phyloP scores from a whole-genome alignment of 2,329 filamentous ascomycete species.

The Leptographium flavum region DNA sequence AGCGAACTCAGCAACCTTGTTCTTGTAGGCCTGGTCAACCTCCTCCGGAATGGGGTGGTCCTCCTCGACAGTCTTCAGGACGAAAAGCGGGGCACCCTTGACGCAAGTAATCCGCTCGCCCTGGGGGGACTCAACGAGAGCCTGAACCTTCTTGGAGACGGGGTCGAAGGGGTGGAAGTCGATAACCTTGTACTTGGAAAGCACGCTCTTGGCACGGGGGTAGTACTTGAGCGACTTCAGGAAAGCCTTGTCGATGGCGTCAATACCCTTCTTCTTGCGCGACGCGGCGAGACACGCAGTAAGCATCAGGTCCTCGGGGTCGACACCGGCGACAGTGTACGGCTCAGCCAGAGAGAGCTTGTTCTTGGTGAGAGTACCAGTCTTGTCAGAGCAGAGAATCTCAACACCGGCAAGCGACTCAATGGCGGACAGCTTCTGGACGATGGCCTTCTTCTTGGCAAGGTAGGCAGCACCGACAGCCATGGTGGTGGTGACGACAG shows the following conservation, averaged over 20 bases:
- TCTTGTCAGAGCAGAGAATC: slow-evolving; percentile 92
- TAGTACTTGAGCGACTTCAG: slow-evolving; percentile 74
- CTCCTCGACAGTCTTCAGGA: slow-evolving; percentile 76
- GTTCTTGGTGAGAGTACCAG: slow-evolving; percentile 86
- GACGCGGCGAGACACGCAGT: slow-evolving; percentile 82
- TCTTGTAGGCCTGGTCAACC: slow-evolving; percentile 74
- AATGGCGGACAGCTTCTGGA: slow-evolving; percentile 84
- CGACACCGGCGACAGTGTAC: slow-evolving; percentile 68
- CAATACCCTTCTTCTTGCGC: slow-evolving; percentile 91
- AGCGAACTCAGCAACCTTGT: slow-evolving; percentile 83
- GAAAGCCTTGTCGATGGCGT: slow-evolving; percentile 91
- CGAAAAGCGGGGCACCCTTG: slow-evolving; percentile 80
- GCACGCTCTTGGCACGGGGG: slow-evolving; percentile 64
- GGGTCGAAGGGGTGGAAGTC: slow-evolving; percentile 84
- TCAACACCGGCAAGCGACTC: slow-evolving; percentile 86
- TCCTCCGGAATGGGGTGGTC: slow-evolving; percentile 66
- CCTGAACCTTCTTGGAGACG: slow-evolving; percentile 84
- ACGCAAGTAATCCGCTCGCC: slow-evolving; percentile 79
- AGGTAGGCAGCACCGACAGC: slow-evolving; percentile 84
- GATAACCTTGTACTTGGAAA: slow-evolving; percentile 72
- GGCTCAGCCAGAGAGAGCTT: slow-evolving; percentile 80
- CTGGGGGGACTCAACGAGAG: slow-evolving; percentile 67
- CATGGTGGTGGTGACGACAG: slow-evolving; percentile 90
- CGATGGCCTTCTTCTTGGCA: slow-evolving; percentile 84
- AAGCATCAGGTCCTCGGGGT: slow-evolving; percentile 79